Evolutionary conservation across 345 rosid species (phyloP), one percentile per base, ranked within the genome.

Genomic region (Bretschneidera sinensis): DNA sequence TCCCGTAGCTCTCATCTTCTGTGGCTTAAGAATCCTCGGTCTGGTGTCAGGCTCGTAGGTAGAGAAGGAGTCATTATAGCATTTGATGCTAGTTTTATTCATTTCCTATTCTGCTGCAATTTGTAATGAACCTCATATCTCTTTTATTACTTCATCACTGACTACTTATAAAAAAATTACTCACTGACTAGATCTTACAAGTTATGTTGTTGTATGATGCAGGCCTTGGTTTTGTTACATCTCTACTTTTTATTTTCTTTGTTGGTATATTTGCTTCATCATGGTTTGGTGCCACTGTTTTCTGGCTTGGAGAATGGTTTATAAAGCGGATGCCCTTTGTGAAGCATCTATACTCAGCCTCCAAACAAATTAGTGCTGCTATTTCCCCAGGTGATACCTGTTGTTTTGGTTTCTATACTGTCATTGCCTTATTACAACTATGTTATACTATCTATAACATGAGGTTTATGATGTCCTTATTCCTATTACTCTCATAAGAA

Each of bases 191-290:
- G 8, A 28, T 45, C 2, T 31, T 17, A 34, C 33, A 24, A 22
- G n/a, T 54, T n/a, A 6, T 19, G 17, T 54, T 68, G 16, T 47
- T 65, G 25, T 76, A 25, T 70, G 58, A 28, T 62, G 61, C 86
- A 89, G 95, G 95, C 54, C 92, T 89, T 59, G 97, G 95, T 43
- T 89, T 89, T 64, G 61, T 89, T 55, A 89, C 95, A 39, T 89
- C 92, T 45, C 68, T 89, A 57, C 75, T 81, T 39, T 89, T 87
- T 55, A 79, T 88, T 72, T 74, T 83, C 68, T 85, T 85, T 72
- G 70, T 89, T 25, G 97, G 97, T 48, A 72, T 85, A 69, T 89
- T 87, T 77, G 91, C 88, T 63, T 89, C 95, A 0, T 89, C 97
- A 8, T 89, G 97, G 97, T 55, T 87, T 67, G 92, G 95, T 67